These are phyloP conservation scores for Deuterostichococcus epilithicus DNA, from an alignment of 139 green algal species.

Conservation along the genomic window DNA sequence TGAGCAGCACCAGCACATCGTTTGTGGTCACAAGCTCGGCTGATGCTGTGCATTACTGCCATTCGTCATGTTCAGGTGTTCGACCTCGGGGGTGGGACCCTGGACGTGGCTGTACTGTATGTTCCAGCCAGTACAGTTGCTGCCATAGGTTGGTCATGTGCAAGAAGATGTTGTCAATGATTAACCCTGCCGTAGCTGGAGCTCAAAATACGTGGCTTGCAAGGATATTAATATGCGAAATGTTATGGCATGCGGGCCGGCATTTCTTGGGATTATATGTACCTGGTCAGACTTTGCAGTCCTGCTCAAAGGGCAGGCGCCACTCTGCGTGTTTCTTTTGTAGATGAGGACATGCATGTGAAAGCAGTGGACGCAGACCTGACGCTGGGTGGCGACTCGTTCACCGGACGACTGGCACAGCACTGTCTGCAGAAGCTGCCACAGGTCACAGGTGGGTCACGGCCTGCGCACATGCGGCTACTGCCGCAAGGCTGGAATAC, in stretches of 20 bases:
- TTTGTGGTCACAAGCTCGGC: no score
- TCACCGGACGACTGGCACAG: not conserved
- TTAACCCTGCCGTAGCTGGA: no score
- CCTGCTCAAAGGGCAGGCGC: not conserved
- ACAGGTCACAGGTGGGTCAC: not conserved
- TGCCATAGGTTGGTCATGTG: not conserved
- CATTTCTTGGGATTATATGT: no score
- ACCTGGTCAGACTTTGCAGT: no score
- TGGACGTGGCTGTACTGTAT: slow-evolving; percentile 31
- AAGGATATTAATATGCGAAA: no score
- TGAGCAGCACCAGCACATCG: no score
- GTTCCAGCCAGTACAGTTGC: slow-evolving; percentile 6
- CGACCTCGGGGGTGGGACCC: slow-evolving; percentile 42
- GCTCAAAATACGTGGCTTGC: no score
- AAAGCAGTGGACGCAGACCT: slow-evolving; percentile 35
- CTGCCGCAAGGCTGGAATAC: no score
- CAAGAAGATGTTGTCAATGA: no score
- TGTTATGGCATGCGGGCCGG: no score
- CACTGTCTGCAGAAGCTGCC: not conserved
- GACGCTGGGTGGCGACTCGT: slow-evolving; percentile 1
- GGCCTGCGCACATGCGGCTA: not conserved
- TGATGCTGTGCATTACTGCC: not conserved
- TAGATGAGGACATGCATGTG: slow-evolving; percentile 34
- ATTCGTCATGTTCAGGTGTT: slow-evolving; percentile 30
- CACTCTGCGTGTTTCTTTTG: slow-evolving; percentile 23